phyloP scores from a whole-genome alignment of 148 eudicot genomes.

The Talinum fruticosum region DNA sequence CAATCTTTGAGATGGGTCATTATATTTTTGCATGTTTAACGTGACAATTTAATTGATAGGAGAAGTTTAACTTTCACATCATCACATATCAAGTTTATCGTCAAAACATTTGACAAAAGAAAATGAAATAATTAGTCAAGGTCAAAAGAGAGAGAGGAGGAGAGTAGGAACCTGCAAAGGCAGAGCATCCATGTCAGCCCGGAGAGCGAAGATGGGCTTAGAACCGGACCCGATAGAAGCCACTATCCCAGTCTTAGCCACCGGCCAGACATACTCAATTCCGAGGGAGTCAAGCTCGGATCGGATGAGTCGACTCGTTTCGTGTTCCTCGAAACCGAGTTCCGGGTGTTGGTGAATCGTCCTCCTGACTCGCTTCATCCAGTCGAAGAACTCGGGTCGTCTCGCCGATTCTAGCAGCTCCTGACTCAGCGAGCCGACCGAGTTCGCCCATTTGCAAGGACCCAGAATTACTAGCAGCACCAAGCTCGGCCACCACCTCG shows the following conservation, averaged over 20 bases:
- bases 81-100: too few species aligned
- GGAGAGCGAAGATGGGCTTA: constrained; percentile 52
- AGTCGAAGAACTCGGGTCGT: constrained; percentile 42
- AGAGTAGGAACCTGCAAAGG: constrained; percentile 44
- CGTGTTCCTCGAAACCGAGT: constrained; percentile 51
- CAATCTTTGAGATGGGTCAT: too few species aligned
- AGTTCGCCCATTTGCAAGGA: constrained; percentile 14
- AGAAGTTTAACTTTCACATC: too few species aligned
- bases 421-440: constrained; percentile 22
- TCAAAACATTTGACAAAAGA: background rate
- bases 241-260: constrained; percentile 58
- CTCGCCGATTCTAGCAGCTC: constrained; percentile 54
- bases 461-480: background rate
- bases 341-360: constrained; percentile 65
- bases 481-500: background rate
- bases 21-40: too few species aligned
- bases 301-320: constrained; percentile 58
- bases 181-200: constrained; percentile 84
- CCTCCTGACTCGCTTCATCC: constrained; percentile 54
- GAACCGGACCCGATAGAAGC: constrained; percentile 59
- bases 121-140: background rate
- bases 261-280: constrained; percentile 53
- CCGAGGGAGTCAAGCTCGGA: constrained; percentile 56
- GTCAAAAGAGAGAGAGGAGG: constrained; percentile 1
- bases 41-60: too few species aligned